Percentiles rank a stretch among this genome's conserved stretches.
phyloP scores from a whole-genome alignment of 495 filamentous ascomycete genomes.

The Xylaria venustula region DNA sequence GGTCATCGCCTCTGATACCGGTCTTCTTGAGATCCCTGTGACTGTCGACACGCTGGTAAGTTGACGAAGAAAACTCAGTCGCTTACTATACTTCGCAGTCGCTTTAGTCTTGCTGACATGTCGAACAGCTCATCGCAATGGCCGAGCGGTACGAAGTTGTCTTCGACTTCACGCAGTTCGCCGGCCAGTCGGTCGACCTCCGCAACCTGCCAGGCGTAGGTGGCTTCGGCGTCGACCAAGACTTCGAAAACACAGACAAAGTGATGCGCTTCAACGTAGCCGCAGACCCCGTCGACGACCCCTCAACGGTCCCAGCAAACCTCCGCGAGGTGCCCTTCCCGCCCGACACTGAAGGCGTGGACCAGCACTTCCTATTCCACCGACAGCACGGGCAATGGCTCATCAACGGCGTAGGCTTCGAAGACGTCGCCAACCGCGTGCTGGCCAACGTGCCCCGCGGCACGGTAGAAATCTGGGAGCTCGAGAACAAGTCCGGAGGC shows the following conservation, averaged over 20 bases:
- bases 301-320: constrained; percentile 19
- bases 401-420: constrained; percentile 54
- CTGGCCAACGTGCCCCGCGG: constrained; percentile 49
- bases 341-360: constrained; percentile 29
- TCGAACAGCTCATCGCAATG: constrained; percentile 45
- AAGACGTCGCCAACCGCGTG: constrained; percentile 51
- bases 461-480: constrained; percentile 49
- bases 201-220: constrained; percentile 41
- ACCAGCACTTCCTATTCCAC: constrained; percentile 42
- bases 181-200: constrained; percentile 48
- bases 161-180: constrained; percentile 49
- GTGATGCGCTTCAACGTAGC: constrained; percentile 56
- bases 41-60: background rate
- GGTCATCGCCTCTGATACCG: constrained; percentile 53
- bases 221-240: constrained; percentile 41
- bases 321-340: constrained; percentile 37
- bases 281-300: constrained; percentile 32
- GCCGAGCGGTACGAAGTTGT: constrained; percentile 57
- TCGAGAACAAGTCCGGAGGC: constrained; percentile 45
- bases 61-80: too few species aligned
- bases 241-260: constrained; percentile 49
- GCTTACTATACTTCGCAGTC: background rate
- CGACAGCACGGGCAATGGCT: constrained; percentile 27
- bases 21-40: constrained; percentile 41
- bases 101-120: constrained; percentile 1